These are phyloP conservation scores for Metschnikowia matae DNA, from an alignment of 805 yeast species.

Conservation along the genomic window DNA sequence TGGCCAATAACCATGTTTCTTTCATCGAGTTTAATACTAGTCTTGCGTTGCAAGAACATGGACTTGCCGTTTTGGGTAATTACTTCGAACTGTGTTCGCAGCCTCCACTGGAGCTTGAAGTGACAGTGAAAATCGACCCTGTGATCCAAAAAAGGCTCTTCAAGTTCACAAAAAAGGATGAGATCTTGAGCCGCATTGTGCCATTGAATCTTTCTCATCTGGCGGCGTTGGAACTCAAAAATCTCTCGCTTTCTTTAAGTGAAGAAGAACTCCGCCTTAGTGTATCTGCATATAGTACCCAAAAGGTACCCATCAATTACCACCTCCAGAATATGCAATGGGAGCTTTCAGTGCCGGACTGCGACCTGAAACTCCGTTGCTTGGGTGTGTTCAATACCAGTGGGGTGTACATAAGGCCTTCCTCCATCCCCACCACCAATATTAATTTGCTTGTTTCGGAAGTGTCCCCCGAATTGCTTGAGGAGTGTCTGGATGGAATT, in stretches of 20 bases:
- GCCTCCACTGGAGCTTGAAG: not conserved
- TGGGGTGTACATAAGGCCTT: slow-evolving; percentile 15
- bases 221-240: not conserved
- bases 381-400: slow-evolving; percentile 25
- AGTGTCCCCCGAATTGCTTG: slow-evolving; percentile 18
- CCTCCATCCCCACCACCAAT: slow-evolving; percentile 12
- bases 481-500: slow-evolving; percentile 20
- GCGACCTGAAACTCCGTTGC: slow-evolving; percentile 17
- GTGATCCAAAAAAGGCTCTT: not conserved
- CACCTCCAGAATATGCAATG: slow-evolving; percentile 22
- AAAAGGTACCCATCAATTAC: slow-evolving; percentile 1
- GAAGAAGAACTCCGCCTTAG: not conserved
- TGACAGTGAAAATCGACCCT: slow-evolving; percentile 2
- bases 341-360: slow-evolving; percentile 27
- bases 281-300: not conserved
- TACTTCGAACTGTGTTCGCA: not conserved
- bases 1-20: slow-evolving; percentile 19
- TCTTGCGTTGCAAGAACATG: slow-evolving; percentile 13
- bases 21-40: slow-evolving; percentile 23
- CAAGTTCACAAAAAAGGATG: not conserved
- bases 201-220: not conserved
- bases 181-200: not conserved
- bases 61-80: not conserved
- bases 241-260: not conserved
- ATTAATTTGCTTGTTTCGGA: slow-evolving; percentile 20